phyloP scores from a whole-genome alignment of 164 flowering plant genomes.

The Chimonanthus praecox region DNA sequence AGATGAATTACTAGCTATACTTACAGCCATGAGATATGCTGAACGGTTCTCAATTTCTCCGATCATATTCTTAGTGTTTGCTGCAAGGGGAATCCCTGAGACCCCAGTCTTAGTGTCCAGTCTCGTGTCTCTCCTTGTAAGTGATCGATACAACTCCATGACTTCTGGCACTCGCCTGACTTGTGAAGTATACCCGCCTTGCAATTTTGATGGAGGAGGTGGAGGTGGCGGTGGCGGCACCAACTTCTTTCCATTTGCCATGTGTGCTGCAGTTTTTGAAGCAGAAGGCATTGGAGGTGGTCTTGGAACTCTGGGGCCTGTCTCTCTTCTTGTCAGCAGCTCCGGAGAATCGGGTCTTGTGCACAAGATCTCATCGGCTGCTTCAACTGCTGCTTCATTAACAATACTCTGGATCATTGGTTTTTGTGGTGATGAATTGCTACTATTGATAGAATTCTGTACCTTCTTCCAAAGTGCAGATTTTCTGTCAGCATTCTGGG shows the following conservation, averaged over 20 bases:
- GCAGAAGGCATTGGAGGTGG: constrained; percentile 38
- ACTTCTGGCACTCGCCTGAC: constrained; percentile 69
- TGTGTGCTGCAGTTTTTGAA: constrained; percentile 9
- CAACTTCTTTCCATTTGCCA: constrained; percentile 15
- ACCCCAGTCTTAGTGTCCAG: constrained; percentile 28
- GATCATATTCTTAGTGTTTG: constrained; percentile 57
- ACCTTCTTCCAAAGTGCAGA: constrained; percentile 48
- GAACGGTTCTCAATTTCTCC: constrained; percentile 87
- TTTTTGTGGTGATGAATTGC: constrained; percentile 21
- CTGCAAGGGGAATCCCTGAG: constrained; percentile 16
- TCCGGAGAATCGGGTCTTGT: constrained; percentile 17
- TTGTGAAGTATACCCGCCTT: constrained; percentile 23
- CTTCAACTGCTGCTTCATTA: constrained; percentile 11
- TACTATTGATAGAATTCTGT: constrained; percentile 28
- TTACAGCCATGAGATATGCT: constrained; percentile 58
- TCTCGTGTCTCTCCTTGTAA: constrained; percentile 43
- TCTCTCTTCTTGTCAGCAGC: constrained; percentile 15
- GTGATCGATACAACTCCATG: constrained; percentile 57
- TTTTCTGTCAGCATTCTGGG: constrained; percentile 46
- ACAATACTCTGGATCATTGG: constrained; percentile 11
- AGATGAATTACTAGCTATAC: constrained; percentile 10
- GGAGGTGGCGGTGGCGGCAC: constrained; percentile 51
- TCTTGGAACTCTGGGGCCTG: constrained; percentile 17
- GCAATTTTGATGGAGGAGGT: constrained; percentile 39
- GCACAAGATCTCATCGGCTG: constrained; percentile 5